Base-by-base conservation (phyloP, 176 grass and related monocot genomes). In the Cocos nucifera region DNA sequence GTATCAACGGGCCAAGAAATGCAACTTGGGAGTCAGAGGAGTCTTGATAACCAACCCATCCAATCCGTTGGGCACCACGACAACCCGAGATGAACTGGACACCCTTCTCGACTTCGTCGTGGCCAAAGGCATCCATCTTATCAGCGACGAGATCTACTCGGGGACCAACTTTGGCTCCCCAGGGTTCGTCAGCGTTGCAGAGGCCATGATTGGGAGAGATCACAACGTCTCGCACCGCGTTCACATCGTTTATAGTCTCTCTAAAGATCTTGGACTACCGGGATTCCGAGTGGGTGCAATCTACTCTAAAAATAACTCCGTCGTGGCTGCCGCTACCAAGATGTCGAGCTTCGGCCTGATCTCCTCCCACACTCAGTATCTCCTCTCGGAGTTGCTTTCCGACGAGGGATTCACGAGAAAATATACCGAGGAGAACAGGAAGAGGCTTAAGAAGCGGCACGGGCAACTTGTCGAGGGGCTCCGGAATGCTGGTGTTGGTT, bases 131-230 rank as follows among this genome's bases (percentile, higher is more conserved):
- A 53, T 65, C 49, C 63, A 65, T 39, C 48, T 65, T 6, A 53
- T 65, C 49, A 28, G 63, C 49, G 63, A 65, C 63, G 63, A 65
- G 63, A 65, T 65, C 22, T 65, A 65, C 63, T 51, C 63, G 7
- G 63, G 63, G 30, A 65, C 63, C 63, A 27, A 12, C 49, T 65
- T 65, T 39, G 49, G 8, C 0, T 22, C 49, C 4, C 1, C 12
- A 3, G 49, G 62, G 30, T 65, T 53, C 49, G 14, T 65, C 49
- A 65, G 63, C 63, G 21, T 65, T 17, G 22, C 51, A 3, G 63
- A 65, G 63, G 63, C 50, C 22, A 65, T 65, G 49, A 15, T 27
- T 22, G 63, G 49, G 2, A 10, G 50, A 0, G 6, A 21, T 23
- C 23, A 23, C 12, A 4, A 65, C 49, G 49, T 65, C 23, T 12